A percentile compares a stretch with the other conserved stretches of the same genome.
These are phyloP conservation scores for Tulasnella sp. DNA, from an alignment of 768 basidiomycete species.

Conservation along the genomic window DNA sequence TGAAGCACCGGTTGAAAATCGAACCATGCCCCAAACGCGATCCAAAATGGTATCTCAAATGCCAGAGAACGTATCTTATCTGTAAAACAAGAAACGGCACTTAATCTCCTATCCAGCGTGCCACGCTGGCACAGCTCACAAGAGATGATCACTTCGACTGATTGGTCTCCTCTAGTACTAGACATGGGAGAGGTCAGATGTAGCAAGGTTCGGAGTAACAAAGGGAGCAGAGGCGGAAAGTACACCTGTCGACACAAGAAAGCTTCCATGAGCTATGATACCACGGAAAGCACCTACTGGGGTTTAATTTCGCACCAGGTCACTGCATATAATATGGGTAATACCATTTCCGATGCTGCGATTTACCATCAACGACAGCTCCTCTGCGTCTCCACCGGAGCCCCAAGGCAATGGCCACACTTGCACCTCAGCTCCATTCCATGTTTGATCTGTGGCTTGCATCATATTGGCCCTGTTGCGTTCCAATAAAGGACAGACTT, in stretches of 20 bases:
- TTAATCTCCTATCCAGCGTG: neutral
- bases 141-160: constrained; percentile 47
- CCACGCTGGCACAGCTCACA: constrained; percentile 27
- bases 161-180: constrained; percentile 14
- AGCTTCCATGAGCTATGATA: neutral
- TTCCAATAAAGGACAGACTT: constrained; percentile 48
- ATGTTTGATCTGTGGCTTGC: neutral
- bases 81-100: constrained; percentile 1
- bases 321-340: constrained; percentile 70
- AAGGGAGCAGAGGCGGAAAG: constrained; percentile 71
- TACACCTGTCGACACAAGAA: constrained; percentile 50
- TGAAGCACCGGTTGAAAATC: constrained; percentile 44
- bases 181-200: constrained; percentile 51
- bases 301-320: constrained; percentile 45
- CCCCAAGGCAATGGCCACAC: constrained; percentile 70
- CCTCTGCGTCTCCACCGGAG: constrained; percentile 33
- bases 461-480: constrained; percentile 27
- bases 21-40: constrained; percentile 72
- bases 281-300: neutral
- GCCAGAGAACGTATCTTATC: constrained; percentile 60
- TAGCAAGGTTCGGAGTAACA: constrained; percentile 63
- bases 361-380: constrained; percentile 26
- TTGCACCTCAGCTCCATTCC: constrained; percentile 24
- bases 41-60: constrained; percentile 71
- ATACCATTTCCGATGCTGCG: constrained; percentile 8